These are phyloP conservation scores for Tolypocladium ophioglossoides DNA, from an alignment of 2,329 filamentous ascomycete species.

Conservation along the genomic window DNA sequence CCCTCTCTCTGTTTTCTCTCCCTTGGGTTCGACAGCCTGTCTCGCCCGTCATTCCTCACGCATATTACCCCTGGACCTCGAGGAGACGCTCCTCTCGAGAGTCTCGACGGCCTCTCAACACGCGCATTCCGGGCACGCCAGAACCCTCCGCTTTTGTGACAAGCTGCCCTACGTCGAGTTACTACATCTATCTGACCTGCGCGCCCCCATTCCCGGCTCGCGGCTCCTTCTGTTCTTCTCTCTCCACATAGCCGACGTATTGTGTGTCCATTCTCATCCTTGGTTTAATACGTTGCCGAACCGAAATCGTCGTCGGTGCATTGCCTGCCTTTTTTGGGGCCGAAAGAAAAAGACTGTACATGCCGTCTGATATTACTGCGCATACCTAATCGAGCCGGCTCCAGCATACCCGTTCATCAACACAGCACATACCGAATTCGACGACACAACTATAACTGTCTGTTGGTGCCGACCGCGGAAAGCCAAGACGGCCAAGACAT, in stretches of 20 bases:
- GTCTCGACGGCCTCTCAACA: slow-evolving; percentile 4
- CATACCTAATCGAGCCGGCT: slow-evolving; percentile 6
- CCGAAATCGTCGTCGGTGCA: not conserved
- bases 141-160: not conserved
- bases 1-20: slow-evolving; percentile 2
- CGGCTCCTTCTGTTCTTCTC: not conserved
- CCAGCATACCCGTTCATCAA: not conserved
- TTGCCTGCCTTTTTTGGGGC: not conserved
- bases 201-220: not conserved
- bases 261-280: not conserved
- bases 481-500: not conserved
- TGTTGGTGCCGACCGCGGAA: not conserved
- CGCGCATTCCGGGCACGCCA: slow-evolving; percentile 5
- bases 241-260: not conserved
- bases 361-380: slow-evolving; percentile 9
- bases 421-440: not conserved
- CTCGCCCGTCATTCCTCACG: slow-evolving; percentile 25
- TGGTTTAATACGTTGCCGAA: not conserved
- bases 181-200: slow-evolving; percentile 2
- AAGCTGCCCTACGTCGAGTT: not conserved
- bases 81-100: slow-evolving; percentile 12
- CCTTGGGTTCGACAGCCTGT: slow-evolving; percentile 14
- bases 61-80: slow-evolving; percentile 17
- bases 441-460: not conserved
- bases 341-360: slow-evolving; percentile 6